These are phyloP conservation scores for Eremothecium cymbalariae DNA, from an alignment of 1,139 yeast species.

Conservation along the genomic window DNA sequence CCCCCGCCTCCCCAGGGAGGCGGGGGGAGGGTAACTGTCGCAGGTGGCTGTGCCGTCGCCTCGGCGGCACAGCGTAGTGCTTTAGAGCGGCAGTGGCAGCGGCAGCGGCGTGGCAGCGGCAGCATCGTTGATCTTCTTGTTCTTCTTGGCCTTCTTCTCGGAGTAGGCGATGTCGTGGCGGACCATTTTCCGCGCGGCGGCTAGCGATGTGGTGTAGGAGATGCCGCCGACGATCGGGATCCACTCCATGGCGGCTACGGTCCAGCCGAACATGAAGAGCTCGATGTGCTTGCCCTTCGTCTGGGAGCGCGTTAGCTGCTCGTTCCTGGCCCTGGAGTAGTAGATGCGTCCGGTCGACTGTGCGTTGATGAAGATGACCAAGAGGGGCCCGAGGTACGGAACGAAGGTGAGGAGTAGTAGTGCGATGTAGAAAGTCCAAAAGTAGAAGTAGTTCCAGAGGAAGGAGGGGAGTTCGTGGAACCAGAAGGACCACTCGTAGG, in stretches of 20 bases:
- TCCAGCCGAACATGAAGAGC: conserved; percentile 5
- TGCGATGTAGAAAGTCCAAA: conserved; percentile 3
- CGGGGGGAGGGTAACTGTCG: too few relatives aligned
- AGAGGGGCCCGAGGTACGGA: conserved; percentile 4
- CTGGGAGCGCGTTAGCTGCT: conserved; percentile 1
- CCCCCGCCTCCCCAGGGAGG: too few relatives aligned
- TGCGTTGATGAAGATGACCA: conserved; percentile 3
- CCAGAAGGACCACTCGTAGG: conserved; percentile 3
- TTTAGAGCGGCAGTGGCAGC: too few relatives aligned
- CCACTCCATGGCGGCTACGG: conserved; percentile 1
- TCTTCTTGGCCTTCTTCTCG: neutral
- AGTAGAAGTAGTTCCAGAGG: conserved; percentile 3
- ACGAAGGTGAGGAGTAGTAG: conserved; percentile 1
- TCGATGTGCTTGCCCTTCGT: conserved; percentile 1
- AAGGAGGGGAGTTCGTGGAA: conserved; percentile 1
- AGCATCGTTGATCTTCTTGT: neutral
- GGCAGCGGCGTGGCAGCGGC: too few relatives aligned
- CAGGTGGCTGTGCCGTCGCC: too few relatives aligned
- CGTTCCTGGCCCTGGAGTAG: conserved; percentile 2
- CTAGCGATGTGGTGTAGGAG: conserved; percentile 4
- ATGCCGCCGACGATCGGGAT: conserved; percentile 4
- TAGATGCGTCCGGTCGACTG: conserved; percentile 1
- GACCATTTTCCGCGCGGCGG: conserved; percentile 3
- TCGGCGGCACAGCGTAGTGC: too few relatives aligned
- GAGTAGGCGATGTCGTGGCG: neutral